Base-by-base conservation (phyloP, 352 stramenopile genomes). In the Phytophthora podocarpi region DNA sequence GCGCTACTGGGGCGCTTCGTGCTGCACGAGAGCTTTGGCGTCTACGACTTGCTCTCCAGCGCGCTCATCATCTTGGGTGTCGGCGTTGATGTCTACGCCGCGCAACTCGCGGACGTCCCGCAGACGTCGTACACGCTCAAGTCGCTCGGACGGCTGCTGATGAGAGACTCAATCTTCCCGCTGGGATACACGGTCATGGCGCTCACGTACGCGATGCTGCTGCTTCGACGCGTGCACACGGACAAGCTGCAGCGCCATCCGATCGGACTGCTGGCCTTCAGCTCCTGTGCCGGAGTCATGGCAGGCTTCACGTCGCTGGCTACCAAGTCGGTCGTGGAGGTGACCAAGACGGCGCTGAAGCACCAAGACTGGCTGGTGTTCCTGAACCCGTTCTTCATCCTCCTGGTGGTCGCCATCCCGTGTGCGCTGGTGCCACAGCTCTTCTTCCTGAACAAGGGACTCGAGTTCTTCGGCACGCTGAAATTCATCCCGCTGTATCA, bases 401-500 rank as follows among this genome's bases (percentile, higher is more conserved):
- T 90, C 13, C 65, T 92, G 20, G 43, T 90, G 27, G n/a, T 74
- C 12, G 78, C 55, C 12, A 84, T 92, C 36, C 83, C 83, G 12
- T 78, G 63, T 16, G 80, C 79, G 18, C 50, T 92, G 5, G 66
- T 89, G 6, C 78, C 81, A 40, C 83, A 92, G 60, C 61, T 92
- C 6, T 92, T 87, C 56, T 89, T 92, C 53, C 60, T 92, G 8
- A 92, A 92, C 72, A 87, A 89, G 26, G 83, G 83, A 0, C 76
- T 92, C 46, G 82, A 89, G 66, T 85, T 80, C 57, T 90, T 90
- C 37, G 82, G 82, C 13, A 92, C 82, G 37, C 77, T 92, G 49
- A 87, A 90, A 59, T 92, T 90, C 51, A 89, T 92, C 55, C 82
- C 82, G 58, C 54, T 92, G 26, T 92, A 92, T 64, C 82, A 92